Conservation (phyloP, 2,329 filamentous ascomycete species). For the Scorias spongiosa region DNA sequence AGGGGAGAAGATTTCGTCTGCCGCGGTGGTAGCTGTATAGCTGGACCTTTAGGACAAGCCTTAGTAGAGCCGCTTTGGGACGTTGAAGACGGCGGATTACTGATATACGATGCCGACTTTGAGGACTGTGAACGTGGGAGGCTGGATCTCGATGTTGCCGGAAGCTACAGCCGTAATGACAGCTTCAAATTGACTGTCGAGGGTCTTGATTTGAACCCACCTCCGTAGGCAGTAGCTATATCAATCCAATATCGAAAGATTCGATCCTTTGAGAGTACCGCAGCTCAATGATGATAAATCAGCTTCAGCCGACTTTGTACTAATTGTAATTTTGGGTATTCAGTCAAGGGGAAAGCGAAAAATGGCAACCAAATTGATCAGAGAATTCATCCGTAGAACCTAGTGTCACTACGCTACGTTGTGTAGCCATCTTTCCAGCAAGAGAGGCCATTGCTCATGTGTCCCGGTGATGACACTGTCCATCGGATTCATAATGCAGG, state of each 20-base stretch:
- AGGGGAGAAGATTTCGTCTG: conserved; percentile 41
- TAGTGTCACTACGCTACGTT: no score
- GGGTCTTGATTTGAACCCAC: conserved; percentile 44
- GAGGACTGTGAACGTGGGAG: conserved; percentile 73
- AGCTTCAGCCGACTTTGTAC: no score
- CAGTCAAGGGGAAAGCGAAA: no score
- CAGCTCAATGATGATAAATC: neutral
- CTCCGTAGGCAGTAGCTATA: conserved; percentile 26
- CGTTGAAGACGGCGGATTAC: conserved; percentile 47
- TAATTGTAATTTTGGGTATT: no score
- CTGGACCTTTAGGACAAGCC: conserved; percentile 65
- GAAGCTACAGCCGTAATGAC: conserved; percentile 67
- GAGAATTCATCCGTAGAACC: no score
- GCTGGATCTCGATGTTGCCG: conserved; percentile 69
- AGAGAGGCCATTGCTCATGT: no score
- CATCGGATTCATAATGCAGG: no score
- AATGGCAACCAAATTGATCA: no score
- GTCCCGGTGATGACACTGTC: no score
- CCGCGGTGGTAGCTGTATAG: conserved; percentile 68
- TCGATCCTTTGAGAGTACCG: neutral
- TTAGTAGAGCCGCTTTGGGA: conserved; percentile 75
- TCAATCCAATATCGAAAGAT: neutral
- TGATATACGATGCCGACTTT: conserved; percentile 65
- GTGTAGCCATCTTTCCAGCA: no score
- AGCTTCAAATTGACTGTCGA: conserved; percentile 45